phyloP scores from a whole-genome alignment of 225 moss, liverwort and hornwort species.

The Sphagnum contortum region DNA sequence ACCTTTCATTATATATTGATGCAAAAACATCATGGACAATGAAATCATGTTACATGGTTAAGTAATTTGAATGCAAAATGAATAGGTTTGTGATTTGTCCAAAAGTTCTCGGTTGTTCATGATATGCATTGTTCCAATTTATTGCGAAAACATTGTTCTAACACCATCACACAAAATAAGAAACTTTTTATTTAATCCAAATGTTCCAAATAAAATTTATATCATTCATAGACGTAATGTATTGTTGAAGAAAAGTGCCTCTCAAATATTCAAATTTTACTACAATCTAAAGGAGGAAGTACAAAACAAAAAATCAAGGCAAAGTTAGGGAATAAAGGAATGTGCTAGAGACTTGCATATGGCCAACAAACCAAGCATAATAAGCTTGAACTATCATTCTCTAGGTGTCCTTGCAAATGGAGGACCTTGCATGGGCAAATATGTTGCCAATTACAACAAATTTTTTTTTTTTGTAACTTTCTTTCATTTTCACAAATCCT shows the following conservation, averaged over 20 bases:
- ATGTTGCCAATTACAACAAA: conserved; percentile 66
- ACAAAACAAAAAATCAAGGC: not conserved
- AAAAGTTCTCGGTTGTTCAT: too few species aligned
- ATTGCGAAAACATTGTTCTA: conserved; percentile 52
- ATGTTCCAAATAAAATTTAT: too few species aligned
- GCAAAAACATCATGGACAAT: too few species aligned
- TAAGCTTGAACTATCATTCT: conserved; percentile 52
- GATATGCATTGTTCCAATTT: conserved; percentile 23
- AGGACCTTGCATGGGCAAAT: conserved; percentile 52
- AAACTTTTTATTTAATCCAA: too few species aligned
- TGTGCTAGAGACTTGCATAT: not conserved
- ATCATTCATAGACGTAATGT: too few species aligned
- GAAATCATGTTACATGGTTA: too few species aligned
- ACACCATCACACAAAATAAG: not conserved
- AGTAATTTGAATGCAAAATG: too few species aligned
- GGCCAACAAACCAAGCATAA: not conserved
- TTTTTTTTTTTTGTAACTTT: conserved; percentile 69
- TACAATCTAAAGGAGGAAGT: too few species aligned
- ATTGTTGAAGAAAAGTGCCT: too few species aligned
- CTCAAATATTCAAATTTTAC: too few species aligned
- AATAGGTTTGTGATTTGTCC: too few species aligned
- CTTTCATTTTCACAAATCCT: conserved; percentile 40
- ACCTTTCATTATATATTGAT: too few species aligned
- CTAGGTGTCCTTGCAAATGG: conserved; percentile 67
- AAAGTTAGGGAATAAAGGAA: not conserved